Evolutionary conservation across 345 rosid genomes (phyloP), one percentile per base, ranked within the genome.

Genomic region (Rhizophora mangle): DNA sequence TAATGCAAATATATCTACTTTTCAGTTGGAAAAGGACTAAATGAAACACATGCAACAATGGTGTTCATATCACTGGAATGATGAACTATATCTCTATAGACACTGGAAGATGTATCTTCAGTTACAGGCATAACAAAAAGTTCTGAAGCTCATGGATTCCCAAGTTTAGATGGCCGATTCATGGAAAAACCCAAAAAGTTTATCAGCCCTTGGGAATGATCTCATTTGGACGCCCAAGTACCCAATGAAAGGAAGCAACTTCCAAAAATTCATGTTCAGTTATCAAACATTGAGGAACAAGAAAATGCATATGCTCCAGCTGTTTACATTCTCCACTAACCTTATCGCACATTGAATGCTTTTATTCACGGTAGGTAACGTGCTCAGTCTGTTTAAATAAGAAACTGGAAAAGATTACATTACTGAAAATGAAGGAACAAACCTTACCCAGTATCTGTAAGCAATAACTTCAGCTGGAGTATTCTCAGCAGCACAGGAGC

Each of bases 381-480:
- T 51, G 37, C n/a, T 18, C n/a, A 69, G 77, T 72, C 10, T 26
- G 26, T 47, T 43, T 26, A 62, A 47, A 65, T 21, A 6, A 5
- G 58, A 53, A 39, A 37, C 37, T 58, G 47, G n/a, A 58, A 68
- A 29, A 58, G 52, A 61, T 29, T 26, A 52, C 21, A 47, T 5
- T 51, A 46, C 46, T 9, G 52, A 51, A 60, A 62, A 55, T 54
- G 68, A 71, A 72, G 60, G 43, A 34, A 76, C 64, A 76, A 77
- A 73, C 94, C 49, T 73, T 74, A 91, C 98, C 98, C 98, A 91
- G 63, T 93, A 93, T 82, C 98, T 79, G 72, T 80, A 93, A 13
- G 98, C 98, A 77, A 91, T 84, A 76, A 93, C 85, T 81, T 93
- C 98, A 57, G 94, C 96, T 19, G 93, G 91, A 80, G 97, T 82